A percentile compares a stretch with the other conserved stretches of the same genome.
These are phyloP conservation scores for Porpolomopsis calyptriformis DNA, from an alignment of 768 basidiomycete species.

Conservation along the genomic window DNA sequence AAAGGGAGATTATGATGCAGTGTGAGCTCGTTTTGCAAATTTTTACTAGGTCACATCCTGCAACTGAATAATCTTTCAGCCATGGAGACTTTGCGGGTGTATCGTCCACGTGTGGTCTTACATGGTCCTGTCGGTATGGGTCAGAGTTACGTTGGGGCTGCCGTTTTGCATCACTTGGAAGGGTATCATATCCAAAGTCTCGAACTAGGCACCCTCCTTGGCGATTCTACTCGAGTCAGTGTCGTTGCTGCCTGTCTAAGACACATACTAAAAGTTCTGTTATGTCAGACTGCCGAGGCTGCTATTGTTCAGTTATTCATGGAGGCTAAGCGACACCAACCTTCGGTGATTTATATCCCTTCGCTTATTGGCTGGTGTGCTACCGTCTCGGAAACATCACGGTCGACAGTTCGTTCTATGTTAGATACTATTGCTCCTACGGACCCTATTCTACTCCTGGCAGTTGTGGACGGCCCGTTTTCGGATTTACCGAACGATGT, in stretches of 20 bases:
- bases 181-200: constrained; percentile 92
- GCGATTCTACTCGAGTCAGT: constrained; percentile 81
- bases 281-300: constrained; percentile 70
- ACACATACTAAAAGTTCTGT: background rate
- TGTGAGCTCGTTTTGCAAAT: constrained; percentile 50
- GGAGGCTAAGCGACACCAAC: constrained; percentile 95
- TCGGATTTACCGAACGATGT: constrained; percentile 70
- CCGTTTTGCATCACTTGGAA: constrained; percentile 86
- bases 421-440: constrained; percentile 84
- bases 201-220: constrained; percentile 79
- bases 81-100: constrained; percentile 84
- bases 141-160: constrained; percentile 81
- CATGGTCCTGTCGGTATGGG: constrained; percentile 84
- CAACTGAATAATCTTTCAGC: constrained; percentile 35
- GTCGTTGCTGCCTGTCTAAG: background rate
- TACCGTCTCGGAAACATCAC: constrained; percentile 73
- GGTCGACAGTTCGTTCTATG: constrained; percentile 80
- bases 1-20: constrained; percentile 81
- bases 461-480: constrained; percentile 73
- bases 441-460: constrained; percentile 88
- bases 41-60: background rate
- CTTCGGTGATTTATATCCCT: constrained; percentile 91
- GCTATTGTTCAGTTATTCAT: constrained; percentile 91
- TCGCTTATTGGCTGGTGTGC: constrained; percentile 79
- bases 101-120: constrained; percentile 79